A percentile compares a stretch with the other conserved stretches of the same genome.
phyloP scores from a whole-genome alignment of 129 eudicot species.

The Saussurea involucrata region DNA sequence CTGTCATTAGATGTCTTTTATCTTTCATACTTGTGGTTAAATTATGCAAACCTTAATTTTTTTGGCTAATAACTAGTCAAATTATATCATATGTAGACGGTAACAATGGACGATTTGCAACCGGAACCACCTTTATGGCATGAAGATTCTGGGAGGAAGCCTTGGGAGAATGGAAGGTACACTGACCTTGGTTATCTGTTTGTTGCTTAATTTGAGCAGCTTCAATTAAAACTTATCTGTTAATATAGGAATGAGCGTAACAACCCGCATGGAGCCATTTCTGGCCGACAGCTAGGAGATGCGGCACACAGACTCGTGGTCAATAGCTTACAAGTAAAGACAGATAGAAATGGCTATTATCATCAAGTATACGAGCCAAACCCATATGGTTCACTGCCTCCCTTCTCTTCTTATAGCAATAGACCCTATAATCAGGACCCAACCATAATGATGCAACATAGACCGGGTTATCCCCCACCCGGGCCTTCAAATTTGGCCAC shows the following conservation, averaged over 20 bases:
- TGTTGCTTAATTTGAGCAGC: background rate
- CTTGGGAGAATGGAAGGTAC: conserved; percentile 58
- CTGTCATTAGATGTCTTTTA: background rate
- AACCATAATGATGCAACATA: background rate
- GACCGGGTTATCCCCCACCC: conserved; percentile 22
- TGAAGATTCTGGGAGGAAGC: conserved; percentile 65
- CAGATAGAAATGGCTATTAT: conserved; percentile 23
- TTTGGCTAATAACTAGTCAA: too few relatives aligned
- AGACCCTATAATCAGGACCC: conserved; percentile 28
- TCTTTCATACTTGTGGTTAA: background rate
- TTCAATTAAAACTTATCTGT: background rate
- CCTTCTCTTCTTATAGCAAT: conserved; percentile 11
- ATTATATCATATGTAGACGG: conserved; percentile 30
- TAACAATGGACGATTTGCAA: conserved; percentile 48
- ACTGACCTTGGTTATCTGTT: background rate
- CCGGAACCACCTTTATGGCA: conserved; percentile 75
- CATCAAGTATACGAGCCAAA: conserved; percentile 32
- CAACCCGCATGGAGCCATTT: conserved; percentile 37
- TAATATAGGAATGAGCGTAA: background rate
- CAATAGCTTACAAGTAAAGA: conserved; percentile 54
- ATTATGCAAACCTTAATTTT: background rate
- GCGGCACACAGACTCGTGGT: conserved; percentile 72
- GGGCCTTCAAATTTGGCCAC: conserved; percentile 8
- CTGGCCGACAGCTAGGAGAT: conserved; percentile 64
- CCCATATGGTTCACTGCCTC: conserved; percentile 19